Evolutionary conservation across 371 early-diverging fungal species (phyloP), one percentile per base, ranked within the genome.

Genomic region (Mucor irregularis): DNA sequence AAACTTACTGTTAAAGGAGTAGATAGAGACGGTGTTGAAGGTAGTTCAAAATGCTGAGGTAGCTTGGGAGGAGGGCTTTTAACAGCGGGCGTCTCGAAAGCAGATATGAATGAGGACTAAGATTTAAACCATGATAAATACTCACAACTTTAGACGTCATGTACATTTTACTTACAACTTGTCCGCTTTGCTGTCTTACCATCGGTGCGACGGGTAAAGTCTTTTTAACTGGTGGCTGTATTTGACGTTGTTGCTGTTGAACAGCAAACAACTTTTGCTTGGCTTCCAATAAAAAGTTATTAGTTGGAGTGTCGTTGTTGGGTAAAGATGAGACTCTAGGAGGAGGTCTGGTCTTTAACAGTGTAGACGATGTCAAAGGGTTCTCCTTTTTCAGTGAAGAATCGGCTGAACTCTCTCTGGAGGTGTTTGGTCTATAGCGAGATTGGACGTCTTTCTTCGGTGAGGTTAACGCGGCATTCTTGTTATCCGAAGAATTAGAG

Each of bases 71-170:
- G 35, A 8, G 16, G 17, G 0, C 9, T 38, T 5, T 29, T 16
- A 11, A 48, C 0, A 26, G 53, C 17, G 24, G 60, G 39, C 21
- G 42, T 28, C 29, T 60, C 61, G 30, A 43, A 54, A 13, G 37
- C 53, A 22, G 61, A 49, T 13, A 60, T 39, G 37, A 60, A 53
- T 1, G 61, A 60, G 21, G 61, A 60, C 61, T 60, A 46, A 21
- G 19, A 16, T 26, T 19, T 28, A 31, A 13, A 14, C 5, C 9
- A n/a, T 11, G 37, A 14, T 7, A n/a, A n/a, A n/a, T n/a, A n/a
- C n/a, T n/a, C n/a, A n/a, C n/a, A n/a, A n/a, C n/a, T n/a, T n/a
- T n/a, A n/a, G n/a, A n/a, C n/a, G n/a, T n/a, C n/a, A n/a, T n/a
- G n/a, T n/a, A n/a, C n/a, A n/a, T n/a, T n/a, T 0, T 33, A 35